Evolutionary conservation across 192 early-diverging fungal genomes (phyloP), one percentile per base, ranked within the genome.

Genomic region (Gamsiella multidivaricata): DNA sequence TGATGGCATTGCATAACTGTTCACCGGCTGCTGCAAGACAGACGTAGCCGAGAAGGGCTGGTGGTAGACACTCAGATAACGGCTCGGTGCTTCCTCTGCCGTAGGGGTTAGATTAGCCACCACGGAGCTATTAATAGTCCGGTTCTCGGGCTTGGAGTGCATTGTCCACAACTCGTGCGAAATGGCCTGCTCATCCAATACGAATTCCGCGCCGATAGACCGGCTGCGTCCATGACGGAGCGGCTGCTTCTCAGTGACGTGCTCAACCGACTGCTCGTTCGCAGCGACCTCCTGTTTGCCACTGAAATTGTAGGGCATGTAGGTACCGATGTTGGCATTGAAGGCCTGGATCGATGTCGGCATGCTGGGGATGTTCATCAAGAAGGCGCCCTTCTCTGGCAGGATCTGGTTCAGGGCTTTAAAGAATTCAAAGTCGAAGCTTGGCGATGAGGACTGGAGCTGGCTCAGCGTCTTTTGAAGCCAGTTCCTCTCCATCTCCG

Each of bases 381-480:
- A 18, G 65, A 69, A 78, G 41, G 60, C 61, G n/a, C 74, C 55
- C 65, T 78, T 78, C 54, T 78, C 74, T 7, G 74, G 74, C 17
- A 78, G 43, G 54, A 78, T 78, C 17, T 78, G 74, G 54, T 78
- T 69, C 65, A 78, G 28, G 20, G 60, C 32, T 49, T 64, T 78
- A 39, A 78, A 39, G 49, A 78, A 64, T 41, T 78, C 74, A 36
- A 76, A 76, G 12, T 76, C 65, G 18, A 75, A 64, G 1, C 42
- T 57, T 1, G 72, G 64, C 11, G 73, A 76, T 1, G 73, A 68
- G 14, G 79, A 76, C 37, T 83, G 78, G 23, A 83, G 23, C 33
- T 83, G 82, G 10, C 58, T 55, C 53, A 83, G 60, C 1, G 82
- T 80, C 70, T 80, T 83, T 58, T 80, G 82, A 10, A 83, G 51